phyloP scores from a whole-genome alignment of 257 asterid genomes.

The Coffea eugenioides region DNA sequence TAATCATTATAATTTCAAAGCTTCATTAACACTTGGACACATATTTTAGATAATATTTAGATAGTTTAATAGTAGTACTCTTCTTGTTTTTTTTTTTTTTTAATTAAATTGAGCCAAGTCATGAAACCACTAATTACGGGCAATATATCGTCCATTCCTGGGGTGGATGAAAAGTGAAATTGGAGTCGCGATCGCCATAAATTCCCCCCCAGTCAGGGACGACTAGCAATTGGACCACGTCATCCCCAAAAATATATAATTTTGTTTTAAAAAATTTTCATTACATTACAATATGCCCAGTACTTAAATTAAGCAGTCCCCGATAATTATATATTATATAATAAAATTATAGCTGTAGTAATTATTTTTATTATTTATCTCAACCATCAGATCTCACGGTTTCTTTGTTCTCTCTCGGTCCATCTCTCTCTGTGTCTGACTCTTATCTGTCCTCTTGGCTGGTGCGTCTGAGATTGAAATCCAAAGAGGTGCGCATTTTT shows the following conservation, averaged over 20 bases:
- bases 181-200: not conserved
- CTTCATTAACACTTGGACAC: too few relatives aligned
- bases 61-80: too few relatives aligned
- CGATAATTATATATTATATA: slow-evolving; percentile 2
- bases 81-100: too few relatives aligned
- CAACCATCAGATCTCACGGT: slow-evolving; percentile 24
- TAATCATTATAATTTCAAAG: too few relatives aligned
- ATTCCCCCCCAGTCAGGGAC: not conserved
- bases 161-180: not conserved
- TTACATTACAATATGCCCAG: too few relatives aligned
- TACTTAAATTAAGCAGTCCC: not conserved
- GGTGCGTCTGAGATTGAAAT: slow-evolving; percentile 9
- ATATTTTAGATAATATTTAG: too few relatives aligned
- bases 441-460: not conserved
- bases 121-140: not conserved
- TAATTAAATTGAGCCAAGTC: not conserved
- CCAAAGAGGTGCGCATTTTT: slow-evolving; percentile 17
- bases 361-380: not conserved
- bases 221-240: not conserved
- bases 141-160: not conserved
- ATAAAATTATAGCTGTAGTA: too few relatives aligned
- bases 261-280: too few relatives aligned
- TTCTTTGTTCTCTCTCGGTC: slow-evolving; percentile 3
- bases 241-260: not conserved
- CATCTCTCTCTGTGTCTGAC: not conserved